A percentile compares a stretch with the other conserved stretches of the same genome.
phyloP scores from a whole-genome alignment of 768 basidiomycete species.

The Mycena haematopus region DNA sequence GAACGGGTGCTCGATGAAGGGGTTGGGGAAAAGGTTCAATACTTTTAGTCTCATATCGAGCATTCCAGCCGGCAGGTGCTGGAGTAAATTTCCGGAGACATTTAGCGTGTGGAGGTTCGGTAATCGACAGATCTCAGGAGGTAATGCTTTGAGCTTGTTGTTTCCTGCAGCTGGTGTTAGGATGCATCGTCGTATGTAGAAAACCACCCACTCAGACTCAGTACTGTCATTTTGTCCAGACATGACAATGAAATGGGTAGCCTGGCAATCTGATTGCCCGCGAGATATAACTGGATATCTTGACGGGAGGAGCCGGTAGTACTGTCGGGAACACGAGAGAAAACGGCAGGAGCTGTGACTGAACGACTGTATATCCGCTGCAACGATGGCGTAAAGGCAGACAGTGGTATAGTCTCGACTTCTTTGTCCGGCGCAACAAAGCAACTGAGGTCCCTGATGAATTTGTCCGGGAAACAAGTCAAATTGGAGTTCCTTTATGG shows the following conservation, averaged over 20 bases:
- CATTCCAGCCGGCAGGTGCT: conserved; percentile 71
- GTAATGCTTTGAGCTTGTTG: conserved; percentile 62
- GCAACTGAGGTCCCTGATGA: conserved; percentile 55
- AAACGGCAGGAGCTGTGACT: conserved; percentile 40
- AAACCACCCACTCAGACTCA: conserved; percentile 63
- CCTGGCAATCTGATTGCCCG: conserved; percentile 55
- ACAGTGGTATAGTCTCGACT: conserved; percentile 27
- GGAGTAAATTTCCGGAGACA: conserved; percentile 61
- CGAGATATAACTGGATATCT: conserved; percentile 63
- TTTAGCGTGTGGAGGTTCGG: conserved; percentile 64
- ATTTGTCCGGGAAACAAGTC: conserved; percentile 55
- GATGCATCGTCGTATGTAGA: not conserved
- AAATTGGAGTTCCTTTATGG: conserved; percentile 45
- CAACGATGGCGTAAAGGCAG: conserved; percentile 5
- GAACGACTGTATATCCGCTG: conserved; percentile 41
- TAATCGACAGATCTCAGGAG: conserved; percentile 66
- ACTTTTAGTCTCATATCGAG: conserved; percentile 57
- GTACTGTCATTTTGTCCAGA: conserved; percentile 61
- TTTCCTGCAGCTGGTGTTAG: conserved; percentile 51
- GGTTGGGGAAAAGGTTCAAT: conserved; percentile 64
- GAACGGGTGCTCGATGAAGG: conserved; percentile 49
- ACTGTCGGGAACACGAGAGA: conserved; percentile 38
- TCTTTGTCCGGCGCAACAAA: conserved; percentile 48
- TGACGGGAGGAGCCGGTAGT: conserved; percentile 51
- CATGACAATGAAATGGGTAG: conserved; percentile 66